These are phyloP conservation scores for Prillingera fragicola DNA, from an alignment of 1,284 basidiomycete species.

Conservation along the genomic window DNA sequence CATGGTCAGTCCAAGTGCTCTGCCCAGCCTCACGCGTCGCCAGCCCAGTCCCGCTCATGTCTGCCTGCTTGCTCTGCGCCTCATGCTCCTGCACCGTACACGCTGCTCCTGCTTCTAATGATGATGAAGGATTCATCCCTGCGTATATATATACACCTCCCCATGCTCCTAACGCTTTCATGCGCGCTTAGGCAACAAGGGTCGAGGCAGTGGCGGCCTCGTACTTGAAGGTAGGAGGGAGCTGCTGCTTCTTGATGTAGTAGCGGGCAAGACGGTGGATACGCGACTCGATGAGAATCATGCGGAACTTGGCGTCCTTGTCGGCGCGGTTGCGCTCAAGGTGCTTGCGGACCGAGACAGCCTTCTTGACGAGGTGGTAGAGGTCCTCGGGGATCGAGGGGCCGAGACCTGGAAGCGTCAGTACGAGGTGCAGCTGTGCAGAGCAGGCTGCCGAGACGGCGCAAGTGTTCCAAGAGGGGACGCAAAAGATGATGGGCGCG, in stretches of 20 bases:
- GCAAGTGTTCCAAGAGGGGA: too few relatives aligned
- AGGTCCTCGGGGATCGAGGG: slow-evolving; percentile 98
- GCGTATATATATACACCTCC: slow-evolving; percentile 2
- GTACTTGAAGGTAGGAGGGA: slow-evolving; percentile 97
- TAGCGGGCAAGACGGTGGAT: slow-evolving; percentile 94
- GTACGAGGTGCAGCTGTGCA: slow-evolving; percentile 5
- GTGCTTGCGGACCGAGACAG: slow-evolving; percentile 97
- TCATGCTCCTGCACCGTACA: too few relatives aligned
- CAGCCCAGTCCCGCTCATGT: too few relatives aligned
- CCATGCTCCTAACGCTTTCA: not conserved
- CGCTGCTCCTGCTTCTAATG: too few relatives aligned
- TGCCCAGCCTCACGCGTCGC: too few relatives aligned
- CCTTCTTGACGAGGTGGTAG: slow-evolving; percentile 99
- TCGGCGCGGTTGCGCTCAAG: slow-evolving; percentile 97
- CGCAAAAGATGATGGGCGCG: too few relatives aligned
- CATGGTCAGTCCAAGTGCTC: too few relatives aligned
- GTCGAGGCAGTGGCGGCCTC: slow-evolving; percentile 82
- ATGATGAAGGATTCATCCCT: slow-evolving; percentile 9
- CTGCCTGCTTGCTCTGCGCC: too few relatives aligned
- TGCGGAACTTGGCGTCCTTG: slow-evolving; percentile 95
- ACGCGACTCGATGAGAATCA: slow-evolving; percentile 96
- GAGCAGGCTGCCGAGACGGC: too few relatives aligned
- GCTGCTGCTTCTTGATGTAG: slow-evolving; percentile 98
- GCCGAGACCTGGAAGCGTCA: slow-evolving; percentile 66
- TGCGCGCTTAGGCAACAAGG: slow-evolving; percentile 46